Base-by-base conservation (phyloP, 2,329 filamentous ascomycete species). In the Trichoderma endophyticum region DNA sequence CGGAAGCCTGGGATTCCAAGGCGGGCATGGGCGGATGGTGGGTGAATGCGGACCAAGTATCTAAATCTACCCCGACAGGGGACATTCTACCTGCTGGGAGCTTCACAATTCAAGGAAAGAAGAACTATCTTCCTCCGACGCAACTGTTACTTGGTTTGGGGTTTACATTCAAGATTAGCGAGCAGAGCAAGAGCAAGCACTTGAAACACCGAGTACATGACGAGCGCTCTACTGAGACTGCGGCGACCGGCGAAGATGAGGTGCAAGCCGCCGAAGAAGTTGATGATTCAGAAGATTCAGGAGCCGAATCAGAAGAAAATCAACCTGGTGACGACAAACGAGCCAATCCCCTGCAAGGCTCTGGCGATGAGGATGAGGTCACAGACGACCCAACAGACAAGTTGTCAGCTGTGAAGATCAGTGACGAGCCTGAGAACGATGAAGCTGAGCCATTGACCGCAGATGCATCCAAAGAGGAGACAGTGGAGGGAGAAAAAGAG, bases 21-120 rank as follows among this genome's bases (percentile, higher is more conserved):
- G 95, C 95, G 9, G 90, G 94, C 18, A 97, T 98, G 93, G 92
- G 93, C 21, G 95, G 95, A 9, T 99, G 93, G 92, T 99, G 96
- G 96, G 95, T 97, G 0, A 90, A 91, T 73, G 92, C 93, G 2
- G 91, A 95, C 69, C 95, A 98, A 80, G 93, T 99, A 0, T 94
- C 93, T 11, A 98, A 98, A 82, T 93, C 90, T 39, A 91, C 92
- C 0, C 86, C 90, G 1, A 90, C 88, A 0, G 95, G 95, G 28
- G 95, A 97, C 75, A 95, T 93, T 76, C 82, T 99, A 7, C 88
- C 90, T 0, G 86, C 88, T 0, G 96, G 95, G 21, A 89, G 89
- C 74, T 98, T 99, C 80, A 89, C 91, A 81, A 86, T 98, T 62
- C 88, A 89, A 48, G 95, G 95, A 3, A 92, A 93, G 82, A 98